A percentile compares a stretch with the other conserved stretches of the same genome.
Evolutionary conservation across 1,139 yeast species (phyloP).

Genomic region (Saccharomyces uvarum): DNA sequence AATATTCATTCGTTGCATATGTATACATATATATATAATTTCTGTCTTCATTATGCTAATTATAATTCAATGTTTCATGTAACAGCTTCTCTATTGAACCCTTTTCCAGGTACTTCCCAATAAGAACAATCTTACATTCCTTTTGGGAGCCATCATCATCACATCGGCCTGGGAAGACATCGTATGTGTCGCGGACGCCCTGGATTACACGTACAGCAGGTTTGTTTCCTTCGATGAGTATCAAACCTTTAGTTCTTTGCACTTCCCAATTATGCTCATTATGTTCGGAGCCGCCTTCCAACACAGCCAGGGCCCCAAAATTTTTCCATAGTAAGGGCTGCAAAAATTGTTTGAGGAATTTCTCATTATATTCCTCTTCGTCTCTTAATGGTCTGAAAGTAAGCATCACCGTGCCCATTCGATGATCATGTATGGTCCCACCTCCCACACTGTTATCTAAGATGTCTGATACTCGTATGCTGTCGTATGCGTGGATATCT

Average conservation of each 20-base stretch:
- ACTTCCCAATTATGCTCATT: slow-evolving; percentile 42
- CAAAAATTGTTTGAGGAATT: slow-evolving; percentile 18
- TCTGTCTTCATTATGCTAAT: not conserved
- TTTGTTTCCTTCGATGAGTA: slow-evolving; percentile 38
- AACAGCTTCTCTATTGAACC: slow-evolving; percentile 26
- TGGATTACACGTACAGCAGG: slow-evolving; percentile 60
- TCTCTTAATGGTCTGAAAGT: slow-evolving; percentile 21
- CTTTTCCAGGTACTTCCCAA: slow-evolving; percentile 57
- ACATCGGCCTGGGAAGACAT: slow-evolving; percentile 47
- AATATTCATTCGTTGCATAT: slow-evolving; percentile 1
- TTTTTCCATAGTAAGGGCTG: slow-evolving; percentile 30
- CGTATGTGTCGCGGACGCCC: slow-evolving; percentile 90
- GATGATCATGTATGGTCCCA: slow-evolving; percentile 39
- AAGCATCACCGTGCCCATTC: slow-evolving; percentile 40
- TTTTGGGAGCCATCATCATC: slow-evolving; percentile 33
- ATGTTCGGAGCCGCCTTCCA: not conserved
- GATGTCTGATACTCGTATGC: slow-evolving; percentile 28
- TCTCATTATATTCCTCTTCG: slow-evolving; percentile 14
- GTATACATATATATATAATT: not conserved
- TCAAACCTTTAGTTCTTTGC: slow-evolving; percentile 71
- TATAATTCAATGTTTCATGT: slow-evolving; percentile 5
- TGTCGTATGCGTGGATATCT: slow-evolving; percentile 76
- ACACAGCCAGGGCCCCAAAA: slow-evolving; percentile 21
- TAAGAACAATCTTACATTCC: slow-evolving; percentile 60
- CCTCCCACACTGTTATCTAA: slow-evolving; percentile 21